Base-by-base conservation (phyloP, 2,329 filamentous ascomycete genomes). In the Ophiostoma angusticollis region DNA sequence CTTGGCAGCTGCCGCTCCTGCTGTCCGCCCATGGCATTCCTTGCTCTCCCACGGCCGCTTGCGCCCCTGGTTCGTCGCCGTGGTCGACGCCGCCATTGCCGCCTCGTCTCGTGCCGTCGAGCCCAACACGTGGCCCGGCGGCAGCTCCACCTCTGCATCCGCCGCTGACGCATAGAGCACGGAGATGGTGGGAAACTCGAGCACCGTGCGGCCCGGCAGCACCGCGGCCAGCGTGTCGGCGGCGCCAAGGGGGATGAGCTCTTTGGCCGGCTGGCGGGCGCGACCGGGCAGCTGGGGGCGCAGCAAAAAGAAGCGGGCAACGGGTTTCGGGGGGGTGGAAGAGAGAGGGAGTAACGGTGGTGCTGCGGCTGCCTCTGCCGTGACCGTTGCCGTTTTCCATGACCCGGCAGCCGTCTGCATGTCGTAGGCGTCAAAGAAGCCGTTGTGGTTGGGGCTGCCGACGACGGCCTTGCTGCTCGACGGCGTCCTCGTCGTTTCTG, bases 181-280 rank as follows among this genome's bases (percentile, higher is more conserved):
- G 51, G 80, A 76, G 11, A 86, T 65, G 0, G 80, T 84, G 1
- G 82, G 82, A 44, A 78, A 86, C 50, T 86, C 82, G 6, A 84
- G 59, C 0, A 87, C 65, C 0, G 65, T 68, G 23, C 68, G 69
- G 8, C 67, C 65, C n/a, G 56, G 56, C 1, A 87, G 64, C 6
- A 63, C 62, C 1, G 65, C 58, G 1, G 61, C 60, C 4, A 86
- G 58, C 2, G 63, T 67, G 8, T 61, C 58, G 0, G 52, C 50
- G 0, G 67, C 49, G 0, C 59, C 47, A 2, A 85, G 49, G 0
- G 76, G 76, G 18, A 74, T 71, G 3, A 86, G 49, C 16, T 47
- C 42, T 21, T 50, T 55, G 16, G 37, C 27, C 13, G 37, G 37
- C 9, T 22, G 38, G 31, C 12, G 17, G 14, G 13, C 39, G 22